Conservation (phyloP, 1,284 basidiomycete genomes). For the Fomes fomentarius region DNA sequence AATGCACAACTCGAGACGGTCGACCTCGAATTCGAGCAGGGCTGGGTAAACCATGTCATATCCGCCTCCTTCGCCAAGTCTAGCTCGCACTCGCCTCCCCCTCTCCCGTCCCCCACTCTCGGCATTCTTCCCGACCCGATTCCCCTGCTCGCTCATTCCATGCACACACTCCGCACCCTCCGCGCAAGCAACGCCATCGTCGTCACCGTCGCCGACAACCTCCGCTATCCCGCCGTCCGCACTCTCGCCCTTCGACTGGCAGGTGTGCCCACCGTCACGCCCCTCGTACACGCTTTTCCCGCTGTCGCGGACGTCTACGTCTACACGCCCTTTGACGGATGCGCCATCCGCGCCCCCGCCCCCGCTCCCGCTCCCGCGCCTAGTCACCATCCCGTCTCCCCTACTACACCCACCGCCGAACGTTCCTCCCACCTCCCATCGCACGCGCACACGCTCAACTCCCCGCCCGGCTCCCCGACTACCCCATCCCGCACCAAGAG, state of each 20-base stretch:
- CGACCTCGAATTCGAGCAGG: conserved; percentile 16
- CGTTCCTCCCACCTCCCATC: not conserved
- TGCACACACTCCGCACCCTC: conserved; percentile 8
- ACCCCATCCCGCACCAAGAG: no score
- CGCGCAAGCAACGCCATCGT: conserved; percentile 15
- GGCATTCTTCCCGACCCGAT: conserved; percentile 15
- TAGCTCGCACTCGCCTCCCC: conserved; percentile 2
- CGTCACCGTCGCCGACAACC: conserved; percentile 16
- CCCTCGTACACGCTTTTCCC: conserved; percentile 23
- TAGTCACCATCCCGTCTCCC: not conserved
- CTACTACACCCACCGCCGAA: not conserved
- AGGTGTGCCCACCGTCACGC: conserved; percentile 17
- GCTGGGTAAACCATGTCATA: conserved; percentile 11
- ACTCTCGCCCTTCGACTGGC: conserved; percentile 16
- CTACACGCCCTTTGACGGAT: conserved; percentile 23
- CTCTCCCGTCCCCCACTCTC: not conserved
- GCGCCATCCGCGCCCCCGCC: conserved; percentile 3
- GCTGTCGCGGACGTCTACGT: conserved; percentile 14
- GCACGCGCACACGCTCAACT: not conserved
- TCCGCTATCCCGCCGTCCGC: conserved; percentile 18
- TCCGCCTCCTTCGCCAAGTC: not conserved
- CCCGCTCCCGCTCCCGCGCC: not conserved
- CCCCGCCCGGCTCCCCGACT: not conserved
- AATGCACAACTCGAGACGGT: conserved; percentile 2
- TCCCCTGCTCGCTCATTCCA: conserved; percentile 15